Base-by-base conservation (phyloP, 177 flowering plant genomes). In the Vitis hybrid region DNA sequence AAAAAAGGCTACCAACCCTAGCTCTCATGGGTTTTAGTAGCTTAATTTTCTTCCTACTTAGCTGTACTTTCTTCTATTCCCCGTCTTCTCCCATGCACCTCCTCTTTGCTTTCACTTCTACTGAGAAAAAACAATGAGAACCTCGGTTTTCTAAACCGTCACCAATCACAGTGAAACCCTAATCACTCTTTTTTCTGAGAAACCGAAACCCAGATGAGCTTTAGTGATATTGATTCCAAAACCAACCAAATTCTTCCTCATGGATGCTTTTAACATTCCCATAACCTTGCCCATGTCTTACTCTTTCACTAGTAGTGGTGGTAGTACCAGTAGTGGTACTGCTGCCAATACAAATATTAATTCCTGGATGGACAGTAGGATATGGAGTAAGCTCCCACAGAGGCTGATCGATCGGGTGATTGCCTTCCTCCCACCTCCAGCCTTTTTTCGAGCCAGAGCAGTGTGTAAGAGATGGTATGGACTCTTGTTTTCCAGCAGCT, bases 391-490 rank as follows among this genome's bases (percentile, higher is more conserved):
- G 27, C 95, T 93, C 19, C 98, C 98, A 0, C 86, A 79, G 13
- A 74, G 81, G 13, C 82, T 94, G 2, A 60, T 94, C n/a, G 94
- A 90, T 50, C 85, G 97, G 1, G 79, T 93, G 13, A 77, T 94
- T 12, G 91, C 89, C 52, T 93, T 91, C 35, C 92, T 94, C 27
- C 97, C 98, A 0, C 91, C 93, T 0, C 97, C 97, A 0, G 92
- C 93, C 57, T 91, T 92, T 73, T 91, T 92, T 67, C 77, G 93
- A 21, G 76, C 89, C 3, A 88, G 98, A n/a, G 81, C 84, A 1
- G 98, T 94, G 46, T 93, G 97, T 70, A 93, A 93, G 72, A 75
- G 97, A 62, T 94, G 92, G 91, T 93, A 90, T 66, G 72, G 64
- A n/a, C 98, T 94, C 69, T 60, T 93, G 2, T 93, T 86, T 71